phyloP scores from a whole-genome alignment of 257 asterid genomes.

The Penstemon newberryi region DNA sequence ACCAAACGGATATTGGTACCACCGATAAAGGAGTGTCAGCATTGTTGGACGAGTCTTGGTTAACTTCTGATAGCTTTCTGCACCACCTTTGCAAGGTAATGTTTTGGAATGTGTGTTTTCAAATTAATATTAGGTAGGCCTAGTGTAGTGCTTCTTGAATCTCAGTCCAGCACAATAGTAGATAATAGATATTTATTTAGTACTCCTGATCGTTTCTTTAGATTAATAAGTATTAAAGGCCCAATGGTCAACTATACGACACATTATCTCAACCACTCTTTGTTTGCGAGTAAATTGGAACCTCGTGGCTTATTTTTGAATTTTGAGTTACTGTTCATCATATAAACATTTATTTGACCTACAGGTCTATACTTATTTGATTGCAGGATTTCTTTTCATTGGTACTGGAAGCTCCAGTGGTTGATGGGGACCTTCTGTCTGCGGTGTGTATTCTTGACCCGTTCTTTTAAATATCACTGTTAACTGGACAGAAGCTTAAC shows the following conservation, averaged over 20 bases:
- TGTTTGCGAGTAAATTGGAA: constrained; percentile 3
- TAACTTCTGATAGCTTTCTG: constrained; percentile 84
- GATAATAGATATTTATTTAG: neutral
- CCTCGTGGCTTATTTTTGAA: constrained; percentile 7
- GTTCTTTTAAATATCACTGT: constrained; percentile 5
- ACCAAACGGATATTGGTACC: constrained; percentile 41
- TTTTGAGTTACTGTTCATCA: constrained; percentile 4
- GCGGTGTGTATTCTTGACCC: constrained; percentile 52
- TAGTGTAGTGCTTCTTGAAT: constrained; percentile 1
- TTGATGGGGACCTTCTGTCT: constrained; percentile 90
- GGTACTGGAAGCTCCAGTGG: constrained; percentile 81
- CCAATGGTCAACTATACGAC: constrained; percentile 9
- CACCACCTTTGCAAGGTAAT: constrained; percentile 86
- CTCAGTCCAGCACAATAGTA: neutral
- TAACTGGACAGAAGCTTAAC: neutral
- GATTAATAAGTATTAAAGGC: constrained; percentile 1
- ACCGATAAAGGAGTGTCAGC: constrained; percentile 48
- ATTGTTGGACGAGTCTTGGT: constrained; percentile 82
- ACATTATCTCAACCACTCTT: constrained; percentile 2
- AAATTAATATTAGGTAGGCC: neutral
- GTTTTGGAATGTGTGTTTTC: neutral
- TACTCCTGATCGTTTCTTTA: neutral
- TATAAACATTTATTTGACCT: constrained; percentile 11
- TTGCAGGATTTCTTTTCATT: constrained; percentile 86
- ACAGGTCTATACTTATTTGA: constrained; percentile 21